Evolutionary conservation across 768 basidiomycete species (phyloP), one percentile per base, ranked within the genome.

Genomic region (Termitomyces bulborhizus): DNA sequence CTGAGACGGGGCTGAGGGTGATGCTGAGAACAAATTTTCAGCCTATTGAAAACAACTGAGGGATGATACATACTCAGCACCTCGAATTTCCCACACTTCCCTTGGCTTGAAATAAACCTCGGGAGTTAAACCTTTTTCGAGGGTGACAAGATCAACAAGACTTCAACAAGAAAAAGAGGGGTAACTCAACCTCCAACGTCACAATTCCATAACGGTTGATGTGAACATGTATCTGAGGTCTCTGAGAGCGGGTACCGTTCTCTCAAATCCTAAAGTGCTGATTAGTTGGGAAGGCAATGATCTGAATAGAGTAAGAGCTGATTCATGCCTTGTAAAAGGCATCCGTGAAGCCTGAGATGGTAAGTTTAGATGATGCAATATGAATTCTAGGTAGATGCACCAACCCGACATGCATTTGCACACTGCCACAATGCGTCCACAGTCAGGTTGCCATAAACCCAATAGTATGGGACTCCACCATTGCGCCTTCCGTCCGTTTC

Each of bases 401-500:
- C 57, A 60, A 84, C 88, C 88, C 57, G 88, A 90, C 84, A 92
- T 89, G 76, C 90, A 93, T 69, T 97, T 95, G 68, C 90, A 93
- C 16, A 94, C 78, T 2, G 88, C 93, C 43, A 91, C 83, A 53
- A 85, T 71, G 53, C 71, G 78, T 29, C 82, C 87, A 8, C 71
- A 73, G 55, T 77, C 73, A 21, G 81, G 71, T 63, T 93, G 84
- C 79, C 87, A 86, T 40, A 87, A 70, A 13, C 85, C 92, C 44
- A 95, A 76, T 5, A 97, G 74, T 61, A 96, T 82, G 1, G 93
- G 93, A 60, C 86, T 90, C 90, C 91, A 97, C 94, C 93, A 96
- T 46, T 82, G 79, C 15, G 84, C 86, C 71, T 96, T 97, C 36
- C 93, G 73, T 32, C 94, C 94, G 65, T 85, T 88, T 46, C 93